These are phyloP conservation scores for Diaporthe destruens DNA, from an alignment of 2,329 filamentous ascomycete genomes.

Conservation along the genomic window DNA sequence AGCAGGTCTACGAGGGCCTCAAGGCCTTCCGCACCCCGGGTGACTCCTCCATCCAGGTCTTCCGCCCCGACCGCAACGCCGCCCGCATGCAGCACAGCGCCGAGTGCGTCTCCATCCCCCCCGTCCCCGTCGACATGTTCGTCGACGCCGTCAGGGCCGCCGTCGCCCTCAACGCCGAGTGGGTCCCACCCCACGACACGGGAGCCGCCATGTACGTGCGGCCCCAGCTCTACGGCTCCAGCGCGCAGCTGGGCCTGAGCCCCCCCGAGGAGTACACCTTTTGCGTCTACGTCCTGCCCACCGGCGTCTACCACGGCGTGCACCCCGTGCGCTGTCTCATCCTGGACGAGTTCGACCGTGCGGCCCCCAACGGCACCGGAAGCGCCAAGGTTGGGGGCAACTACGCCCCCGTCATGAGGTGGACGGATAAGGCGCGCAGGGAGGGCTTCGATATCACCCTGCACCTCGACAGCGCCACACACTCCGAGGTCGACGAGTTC, in stretches of 20 bases:
- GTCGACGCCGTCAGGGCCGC: conserved; percentile 81
- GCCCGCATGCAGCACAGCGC: conserved; percentile 86
- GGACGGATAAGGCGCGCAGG: conserved; percentile 83
- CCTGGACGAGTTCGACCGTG: conserved; percentile 92
- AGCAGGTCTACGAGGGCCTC: conserved; percentile 98
- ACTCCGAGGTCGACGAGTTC: conserved; percentile 94
- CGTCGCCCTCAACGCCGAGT: conserved; percentile 89
- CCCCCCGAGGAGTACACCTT: conserved; percentile 95
- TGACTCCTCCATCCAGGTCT: conserved; percentile 80
- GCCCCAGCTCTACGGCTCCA: conserved; percentile 88
- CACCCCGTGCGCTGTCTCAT: conserved; percentile 90
- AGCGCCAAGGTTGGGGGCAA: conserved; percentile 96
- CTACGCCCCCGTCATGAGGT: conserved; percentile 90
- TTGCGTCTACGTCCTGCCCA: conserved; percentile 89
- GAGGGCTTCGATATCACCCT: conserved; percentile 94
- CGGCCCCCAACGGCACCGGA: conserved; percentile 91
- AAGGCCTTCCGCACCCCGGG: conserved; percentile 90
- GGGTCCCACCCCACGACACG: conserved; percentile 88
- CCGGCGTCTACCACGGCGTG: conserved; percentile 92
- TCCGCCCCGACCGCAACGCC: conserved; percentile 89
- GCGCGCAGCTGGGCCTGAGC: conserved; percentile 86
- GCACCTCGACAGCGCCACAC: conserved; percentile 87
- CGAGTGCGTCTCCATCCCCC: conserved; percentile 84
- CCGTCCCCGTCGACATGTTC: conserved; percentile 82
- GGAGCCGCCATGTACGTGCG: conserved; percentile 94